phyloP scores from a whole-genome alignment of 352 stramenopile species.

The Globisporangium middletonii region DNA sequence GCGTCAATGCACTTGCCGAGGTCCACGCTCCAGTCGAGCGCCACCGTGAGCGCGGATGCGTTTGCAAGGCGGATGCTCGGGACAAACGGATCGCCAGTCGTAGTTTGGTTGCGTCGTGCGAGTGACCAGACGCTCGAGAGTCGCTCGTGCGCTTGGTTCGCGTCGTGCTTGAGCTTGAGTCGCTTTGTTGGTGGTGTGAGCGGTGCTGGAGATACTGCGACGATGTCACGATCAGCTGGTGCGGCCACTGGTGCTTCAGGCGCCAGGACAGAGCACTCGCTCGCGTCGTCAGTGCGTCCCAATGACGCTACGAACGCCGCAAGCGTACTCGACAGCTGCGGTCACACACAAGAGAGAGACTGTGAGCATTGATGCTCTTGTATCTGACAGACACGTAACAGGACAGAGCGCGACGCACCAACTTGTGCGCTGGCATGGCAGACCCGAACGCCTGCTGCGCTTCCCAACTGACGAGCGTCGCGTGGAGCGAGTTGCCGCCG shows the following conservation, averaged over 20 bases:
- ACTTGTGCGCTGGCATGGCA: slow-evolving; percentile 13
- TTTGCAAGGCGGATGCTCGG: neutral
- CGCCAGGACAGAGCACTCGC: neutral
- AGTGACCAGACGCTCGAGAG: neutral
- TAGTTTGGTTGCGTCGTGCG: slow-evolving; percentile 22
- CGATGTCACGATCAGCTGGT: neutral
- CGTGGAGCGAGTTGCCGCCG: slow-evolving; percentile 50
- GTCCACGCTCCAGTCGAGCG: slow-evolving; percentile 26
- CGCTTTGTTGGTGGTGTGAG: neutral
- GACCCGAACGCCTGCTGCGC: slow-evolving; percentile 17
- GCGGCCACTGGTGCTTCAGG: too few species aligned
- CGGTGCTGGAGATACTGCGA: neutral
- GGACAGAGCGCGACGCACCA: slow-evolving; percentile 12
- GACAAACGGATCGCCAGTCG: slow-evolving; percentile 8
- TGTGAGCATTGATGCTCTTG: neutral
- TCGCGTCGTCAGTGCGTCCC: too few species aligned
- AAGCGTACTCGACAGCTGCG: neutral
- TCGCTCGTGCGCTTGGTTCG: neutral
- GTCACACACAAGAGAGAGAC: neutral
- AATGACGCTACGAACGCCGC: neutral
- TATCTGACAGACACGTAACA: neutral
- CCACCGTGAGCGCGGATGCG: slow-evolving; percentile 1
- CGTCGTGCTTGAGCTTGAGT: neutral
- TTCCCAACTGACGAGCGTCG: slow-evolving; percentile 40
- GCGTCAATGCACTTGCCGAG: slow-evolving; percentile 60